Evolutionary conservation across 2,329 filamentous ascomycete species (phyloP).

Genomic region (Zymoseptoria ardabiliae): DNA sequence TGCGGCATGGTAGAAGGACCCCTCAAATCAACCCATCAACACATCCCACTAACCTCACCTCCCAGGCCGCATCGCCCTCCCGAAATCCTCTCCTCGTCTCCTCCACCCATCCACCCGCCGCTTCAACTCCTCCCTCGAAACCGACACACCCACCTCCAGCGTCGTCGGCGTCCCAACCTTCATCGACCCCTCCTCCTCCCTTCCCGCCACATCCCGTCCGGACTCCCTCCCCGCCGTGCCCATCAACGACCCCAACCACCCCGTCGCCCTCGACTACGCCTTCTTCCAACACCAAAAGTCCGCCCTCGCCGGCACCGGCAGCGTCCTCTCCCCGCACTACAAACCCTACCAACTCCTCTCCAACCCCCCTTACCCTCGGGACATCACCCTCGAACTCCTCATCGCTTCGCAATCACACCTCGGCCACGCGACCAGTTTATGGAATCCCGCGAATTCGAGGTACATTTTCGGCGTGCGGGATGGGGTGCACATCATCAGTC

Average conservation of each 20-base stretch:
- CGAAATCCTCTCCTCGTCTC: slow-evolving; percentile 27
- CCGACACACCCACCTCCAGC: slow-evolving; percentile 7
- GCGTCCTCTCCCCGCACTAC: slow-evolving; percentile 47
- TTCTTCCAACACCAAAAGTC: slow-evolving; percentile 37
- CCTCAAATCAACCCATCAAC: not conserved
- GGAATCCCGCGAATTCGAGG: slow-evolving; percentile 88
- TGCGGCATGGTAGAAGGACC: slow-evolving; percentile 33
- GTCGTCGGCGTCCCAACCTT: not conserved
- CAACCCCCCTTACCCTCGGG: slow-evolving; percentile 66
- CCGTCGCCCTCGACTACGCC: slow-evolving; percentile 36
- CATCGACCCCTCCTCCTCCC: not conserved
- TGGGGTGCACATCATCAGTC: slow-evolving; percentile 67
- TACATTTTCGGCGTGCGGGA: slow-evolving; percentile 90
- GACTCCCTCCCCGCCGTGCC: slow-evolving; percentile 26
- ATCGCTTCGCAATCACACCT: slow-evolving; percentile 82
- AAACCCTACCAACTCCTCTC: slow-evolving; percentile 57
- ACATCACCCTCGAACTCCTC: slow-evolving; percentile 84
- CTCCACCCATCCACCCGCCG: slow-evolving; percentile 26
- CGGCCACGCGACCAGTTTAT: slow-evolving; percentile 81
- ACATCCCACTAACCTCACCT: slow-evolving; percentile 2
- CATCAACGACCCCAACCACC: slow-evolving; percentile 29
- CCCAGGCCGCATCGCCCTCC: slow-evolving; percentile 35
- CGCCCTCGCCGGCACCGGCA: slow-evolving; percentile 33
- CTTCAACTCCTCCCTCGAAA: slow-evolving; percentile 30
- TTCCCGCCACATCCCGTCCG: not conserved